Conservation (phyloP, 306 rosid genomes). For the Casuarina equisetifolia region DNA sequence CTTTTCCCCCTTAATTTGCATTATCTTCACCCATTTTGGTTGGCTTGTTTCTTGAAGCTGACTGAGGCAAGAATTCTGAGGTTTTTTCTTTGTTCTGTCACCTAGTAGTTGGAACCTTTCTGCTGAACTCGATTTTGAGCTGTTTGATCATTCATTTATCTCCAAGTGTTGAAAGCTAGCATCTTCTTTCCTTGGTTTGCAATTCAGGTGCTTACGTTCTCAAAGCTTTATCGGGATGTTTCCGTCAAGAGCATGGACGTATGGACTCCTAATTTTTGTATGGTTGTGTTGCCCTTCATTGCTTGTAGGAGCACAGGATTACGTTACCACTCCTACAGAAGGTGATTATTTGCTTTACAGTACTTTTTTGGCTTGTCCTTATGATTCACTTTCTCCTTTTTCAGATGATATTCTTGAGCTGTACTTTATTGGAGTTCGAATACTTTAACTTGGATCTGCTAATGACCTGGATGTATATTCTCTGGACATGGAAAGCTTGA, state of each 20-base stretch:
- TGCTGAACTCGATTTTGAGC: no score
- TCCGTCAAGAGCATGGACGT: slow-evolving; percentile 46
- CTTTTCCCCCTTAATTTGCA: background rate
- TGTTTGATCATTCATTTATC: background rate
- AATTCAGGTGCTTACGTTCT: background rate
- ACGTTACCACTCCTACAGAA: slow-evolving; percentile 48
- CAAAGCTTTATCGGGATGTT: slow-evolving; percentile 37
- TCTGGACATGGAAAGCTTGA: background rate
- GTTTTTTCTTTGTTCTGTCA: slow-evolving; percentile 13
- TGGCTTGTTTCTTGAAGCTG: no score
- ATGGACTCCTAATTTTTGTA: slow-evolving; percentile 34
- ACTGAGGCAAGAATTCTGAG: no score
- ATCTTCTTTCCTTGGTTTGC: background rate
- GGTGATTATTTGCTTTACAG: slow-evolving; percentile 37
- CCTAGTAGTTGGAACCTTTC: background rate
- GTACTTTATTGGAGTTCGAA: background rate
- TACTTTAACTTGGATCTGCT: background rate
- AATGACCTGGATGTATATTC: background rate
- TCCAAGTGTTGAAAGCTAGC: background rate
- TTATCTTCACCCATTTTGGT: no score
- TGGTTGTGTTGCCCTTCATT: slow-evolving; percentile 53
- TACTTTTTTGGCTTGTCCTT: slow-evolving; percentile 18
- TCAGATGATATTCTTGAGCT: slow-evolving; percentile 6
- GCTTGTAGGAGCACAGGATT: slow-evolving; percentile 35
- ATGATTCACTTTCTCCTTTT: slow-evolving; percentile 4